A percentile compares a stretch with the other conserved stretches of the same genome.
These are phyloP conservation scores for Microbotryum lychnidis-dioicae DNA, from an alignment of 1,284 basidiomycete species.

Conservation along the genomic window DNA sequence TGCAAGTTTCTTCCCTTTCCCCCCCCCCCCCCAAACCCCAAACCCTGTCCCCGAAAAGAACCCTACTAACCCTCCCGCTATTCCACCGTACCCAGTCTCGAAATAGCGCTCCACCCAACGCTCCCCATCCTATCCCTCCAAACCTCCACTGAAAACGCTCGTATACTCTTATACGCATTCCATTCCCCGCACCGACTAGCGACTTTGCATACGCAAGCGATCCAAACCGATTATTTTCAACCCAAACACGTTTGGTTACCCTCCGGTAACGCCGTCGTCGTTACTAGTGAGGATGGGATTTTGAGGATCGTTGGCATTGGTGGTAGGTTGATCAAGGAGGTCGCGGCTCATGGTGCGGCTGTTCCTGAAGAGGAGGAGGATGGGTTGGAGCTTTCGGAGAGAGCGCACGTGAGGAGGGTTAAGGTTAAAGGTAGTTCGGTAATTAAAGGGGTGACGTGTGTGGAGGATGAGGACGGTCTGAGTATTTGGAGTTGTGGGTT, in stretches of 20 bases:
- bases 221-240: conserved; percentile 30
- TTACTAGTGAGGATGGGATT: conserved; percentile 35
- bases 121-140: conserved; percentile 31
- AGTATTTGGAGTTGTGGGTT: not conserved
- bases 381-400: conserved; percentile 12
- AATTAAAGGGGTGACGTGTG: conserved; percentile 16
- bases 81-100: conserved; percentile 12
- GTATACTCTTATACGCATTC: conserved; percentile 33
- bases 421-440: conserved; percentile 31
- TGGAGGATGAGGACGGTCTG: conserved; percentile 1
- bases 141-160: conserved; percentile 29
- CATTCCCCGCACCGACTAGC: conserved; percentile 24
- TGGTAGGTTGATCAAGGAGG: conserved; percentile 13
- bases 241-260: conserved; percentile 32
- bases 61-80: not conserved
- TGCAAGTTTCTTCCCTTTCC: conserved; percentile 15
- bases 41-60: not conserved
- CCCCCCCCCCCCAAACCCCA: not conserved
- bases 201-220: conserved; percentile 31
- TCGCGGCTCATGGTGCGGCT: conserved; percentile 31
- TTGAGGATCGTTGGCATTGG: conserved; percentile 29
- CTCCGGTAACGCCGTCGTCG: conserved; percentile 24
- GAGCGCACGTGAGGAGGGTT: conserved; percentile 24
- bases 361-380: conserved; percentile 16
- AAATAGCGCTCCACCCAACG: conserved; percentile 31